Percentiles rank a stretch among this genome's conserved stretches.
These are phyloP conservation scores for Moesziomyces sp. DNA, from an alignment of 1,284 basidiomycete genomes.

Conservation along the genomic window DNA sequence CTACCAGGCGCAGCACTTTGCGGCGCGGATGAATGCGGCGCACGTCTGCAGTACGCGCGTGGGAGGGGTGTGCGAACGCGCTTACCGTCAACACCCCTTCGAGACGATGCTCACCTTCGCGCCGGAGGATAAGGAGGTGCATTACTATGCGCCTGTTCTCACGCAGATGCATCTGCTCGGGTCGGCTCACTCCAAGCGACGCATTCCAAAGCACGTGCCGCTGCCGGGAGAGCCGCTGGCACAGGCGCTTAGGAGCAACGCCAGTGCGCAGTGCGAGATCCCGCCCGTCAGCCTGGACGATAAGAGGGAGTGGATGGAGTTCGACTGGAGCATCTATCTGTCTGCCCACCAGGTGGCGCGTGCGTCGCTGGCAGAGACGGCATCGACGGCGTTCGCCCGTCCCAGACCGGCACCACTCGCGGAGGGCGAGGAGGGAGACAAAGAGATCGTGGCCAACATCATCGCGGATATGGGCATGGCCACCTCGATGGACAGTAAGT, in stretches of 20 bases:
- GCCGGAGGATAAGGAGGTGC: neutral
- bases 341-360: constrained; percentile 10
- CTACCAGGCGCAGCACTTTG: neutral
- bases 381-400: neutral
- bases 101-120: constrained; percentile 21
- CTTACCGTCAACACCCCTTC: constrained; percentile 9
- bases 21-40: neutral
- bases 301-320: constrained; percentile 9
- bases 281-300: constrained; percentile 5
- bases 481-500: neutral
- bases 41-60: neutral
- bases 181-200: constrained; percentile 1
- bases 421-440: constrained; percentile 4
- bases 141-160: constrained; percentile 6
- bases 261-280: constrained; percentile 14
- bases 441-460: constrained; percentile 10
- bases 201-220: constrained; percentile 10
- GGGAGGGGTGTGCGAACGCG: neutral
- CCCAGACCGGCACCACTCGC: constrained; percentile 3
- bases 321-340: constrained; percentile 19
- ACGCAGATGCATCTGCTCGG: constrained; percentile 6
- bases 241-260: constrained; percentile 1
- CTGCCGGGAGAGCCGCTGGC: neutral
- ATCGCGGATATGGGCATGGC: neutral
- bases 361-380: constrained; percentile 1